Evolutionary conservation across 1,284 basidiomycete species (phyloP).

Genomic region (Cutaneotrichosporon arboriforme): DNA sequence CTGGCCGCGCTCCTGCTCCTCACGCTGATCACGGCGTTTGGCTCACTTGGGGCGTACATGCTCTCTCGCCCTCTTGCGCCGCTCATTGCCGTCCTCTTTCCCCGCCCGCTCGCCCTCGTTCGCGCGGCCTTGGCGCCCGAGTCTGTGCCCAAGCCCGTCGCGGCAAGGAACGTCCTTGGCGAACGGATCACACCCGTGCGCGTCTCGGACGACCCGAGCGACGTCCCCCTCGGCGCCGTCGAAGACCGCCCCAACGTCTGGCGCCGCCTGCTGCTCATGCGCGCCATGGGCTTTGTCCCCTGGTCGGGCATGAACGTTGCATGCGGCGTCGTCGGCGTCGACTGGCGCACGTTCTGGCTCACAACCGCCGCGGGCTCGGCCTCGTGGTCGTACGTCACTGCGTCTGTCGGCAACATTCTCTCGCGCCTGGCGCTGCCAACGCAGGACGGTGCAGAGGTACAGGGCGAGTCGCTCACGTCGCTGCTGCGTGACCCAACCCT

Average conservation of each 20-base stretch:
- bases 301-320: constrained; percentile 94
- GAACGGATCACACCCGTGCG: constrained; percentile 46
- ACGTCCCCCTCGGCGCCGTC: constrained; percentile 22
- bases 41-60: constrained; percentile 71
- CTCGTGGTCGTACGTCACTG: constrained; percentile 59
- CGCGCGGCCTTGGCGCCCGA: constrained; percentile 43
- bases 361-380: constrained; percentile 72
- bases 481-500: constrained; percentile 47
- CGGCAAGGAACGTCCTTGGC: not conserved
- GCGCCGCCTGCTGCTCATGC: constrained; percentile 75
- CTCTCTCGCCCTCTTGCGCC: constrained; percentile 78
- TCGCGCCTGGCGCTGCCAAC: constrained; percentile 38
- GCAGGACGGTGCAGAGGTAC: constrained; percentile 10
- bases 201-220: constrained; percentile 29
- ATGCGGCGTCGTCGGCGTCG: constrained; percentile 78
- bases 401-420: constrained; percentile 45
- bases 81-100: constrained; percentile 69
- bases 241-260: constrained; percentile 55
- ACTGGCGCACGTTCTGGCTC: constrained; percentile 77
- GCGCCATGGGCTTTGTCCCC: constrained; percentile 81
- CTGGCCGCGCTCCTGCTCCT: constrained; percentile 69
- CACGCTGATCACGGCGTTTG: constrained; percentile 73
- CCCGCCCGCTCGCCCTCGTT: constrained; percentile 69
- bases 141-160: constrained; percentile 18
- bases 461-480: constrained; percentile 43